phyloP scores from a whole-genome alignment of 2,329 filamentous ascomycete genomes.

The Trichoderma sp. region DNA sequence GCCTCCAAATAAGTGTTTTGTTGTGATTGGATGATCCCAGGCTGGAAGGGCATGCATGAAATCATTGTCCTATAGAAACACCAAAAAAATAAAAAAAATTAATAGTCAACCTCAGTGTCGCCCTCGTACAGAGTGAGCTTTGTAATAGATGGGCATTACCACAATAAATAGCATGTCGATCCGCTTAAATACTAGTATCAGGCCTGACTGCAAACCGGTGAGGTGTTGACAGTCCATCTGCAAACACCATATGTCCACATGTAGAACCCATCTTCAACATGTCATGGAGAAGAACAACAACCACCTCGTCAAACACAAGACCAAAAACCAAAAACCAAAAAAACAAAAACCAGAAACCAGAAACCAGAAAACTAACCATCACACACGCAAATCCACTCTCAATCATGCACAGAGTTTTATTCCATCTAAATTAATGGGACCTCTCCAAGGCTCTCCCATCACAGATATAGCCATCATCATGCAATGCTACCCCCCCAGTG shows the following conservation, averaged over 20 bases:
- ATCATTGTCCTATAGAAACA: slow-evolving; percentile 4
- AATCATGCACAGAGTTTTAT: not conserved
- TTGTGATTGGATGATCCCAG: not conserved
- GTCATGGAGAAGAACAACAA: not conserved
- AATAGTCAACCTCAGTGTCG: not conserved
- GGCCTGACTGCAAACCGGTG: not conserved
- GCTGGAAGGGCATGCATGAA: not conserved
- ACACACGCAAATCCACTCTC: not conserved
- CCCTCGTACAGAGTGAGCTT: slow-evolving; percentile 1
- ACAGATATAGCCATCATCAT: not conserved
- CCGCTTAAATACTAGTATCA: not conserved
- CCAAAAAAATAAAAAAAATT: slow-evolving; percentile 26
- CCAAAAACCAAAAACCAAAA: not conserved
- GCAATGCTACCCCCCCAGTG: no score
- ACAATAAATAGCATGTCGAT: slow-evolving; percentile 14
- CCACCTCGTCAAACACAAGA: not conserved
- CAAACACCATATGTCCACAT: not conserved
- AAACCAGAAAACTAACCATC: not conserved
- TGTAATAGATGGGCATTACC: slow-evolving; percentile 4
- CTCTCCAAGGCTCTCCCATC: not conserved
- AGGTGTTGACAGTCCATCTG: not conserved
- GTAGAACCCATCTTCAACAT: not conserved
- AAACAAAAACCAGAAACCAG: not conserved
- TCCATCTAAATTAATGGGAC: slow-evolving; percentile 3
- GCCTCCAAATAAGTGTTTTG: slow-evolving; percentile 45